Evolutionary conservation across 176 grass and related monocot genomes (phyloP).

Genomic region (Eleusine indica): DNA sequence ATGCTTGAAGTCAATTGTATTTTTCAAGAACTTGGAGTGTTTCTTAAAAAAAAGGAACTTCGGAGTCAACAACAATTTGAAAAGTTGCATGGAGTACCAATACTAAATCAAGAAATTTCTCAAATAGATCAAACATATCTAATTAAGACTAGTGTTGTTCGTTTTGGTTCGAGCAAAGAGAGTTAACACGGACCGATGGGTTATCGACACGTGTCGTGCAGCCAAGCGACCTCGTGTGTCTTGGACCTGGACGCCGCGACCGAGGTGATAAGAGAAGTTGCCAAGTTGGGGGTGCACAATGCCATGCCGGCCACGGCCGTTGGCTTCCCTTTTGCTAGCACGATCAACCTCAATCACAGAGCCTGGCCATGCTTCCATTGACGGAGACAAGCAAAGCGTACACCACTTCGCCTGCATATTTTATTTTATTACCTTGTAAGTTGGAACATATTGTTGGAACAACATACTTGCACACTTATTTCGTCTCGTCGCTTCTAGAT

Average conservation of each 20-base stretch:
- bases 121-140: too few species aligned
- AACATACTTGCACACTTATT: constrained; percentile 1
- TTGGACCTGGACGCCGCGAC: constrained; percentile 6
- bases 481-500: background rate
- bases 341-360: constrained; percentile 55
- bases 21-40: too few species aligned
- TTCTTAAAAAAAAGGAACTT: too few species aligned
- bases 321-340: constrained; percentile 37
- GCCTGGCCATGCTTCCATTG: constrained; percentile 52
- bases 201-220: constrained; percentile 11
- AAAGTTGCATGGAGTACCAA: too few species aligned
- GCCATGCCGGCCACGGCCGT: constrained; percentile 32
- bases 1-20: too few species aligned
- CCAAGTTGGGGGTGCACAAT: background rate
- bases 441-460: background rate
- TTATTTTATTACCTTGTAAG: background rate
- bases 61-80: too few species aligned
- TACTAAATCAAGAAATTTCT: too few species aligned
- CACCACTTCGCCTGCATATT: background rate
- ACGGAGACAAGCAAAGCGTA: constrained; percentile 41
- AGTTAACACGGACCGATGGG: background rate
- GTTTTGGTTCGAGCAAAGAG: too few species aligned
- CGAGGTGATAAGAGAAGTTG: constrained; percentile 40
- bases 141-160: too few species aligned
- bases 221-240: background rate